A percentile compares a stretch with the other conserved stretches of the same genome.
These are phyloP conservation scores for Ustilago cynodontis DNA, from an alignment of 1,284 basidiomycete species.

Conservation along the genomic window DNA sequence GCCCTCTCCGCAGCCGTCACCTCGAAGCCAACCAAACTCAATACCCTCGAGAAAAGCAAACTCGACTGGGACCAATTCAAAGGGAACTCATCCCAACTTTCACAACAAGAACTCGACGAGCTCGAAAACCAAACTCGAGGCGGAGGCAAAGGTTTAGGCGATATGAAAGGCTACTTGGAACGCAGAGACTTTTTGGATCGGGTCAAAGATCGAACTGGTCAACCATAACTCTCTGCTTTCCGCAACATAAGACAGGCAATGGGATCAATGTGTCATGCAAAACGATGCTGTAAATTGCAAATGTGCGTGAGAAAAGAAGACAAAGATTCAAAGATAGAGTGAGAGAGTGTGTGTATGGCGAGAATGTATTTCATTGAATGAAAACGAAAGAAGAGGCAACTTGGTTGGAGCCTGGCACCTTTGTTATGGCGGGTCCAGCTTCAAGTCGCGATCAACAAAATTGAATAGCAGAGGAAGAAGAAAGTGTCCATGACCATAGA, in stretches of 20 bases:
- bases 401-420: neutral
- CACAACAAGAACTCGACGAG: slow-evolving; percentile 61
- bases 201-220: slow-evolving; percentile 53
- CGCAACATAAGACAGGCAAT: slow-evolving; percentile 18
- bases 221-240: slow-evolving; percentile 3
- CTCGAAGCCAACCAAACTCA: slow-evolving; percentile 61
- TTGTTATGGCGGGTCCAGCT: neutral
- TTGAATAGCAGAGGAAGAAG: neutral
- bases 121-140: slow-evolving; percentile 67
- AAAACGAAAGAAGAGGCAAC: neutral
- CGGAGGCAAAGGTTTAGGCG: slow-evolving; percentile 61
- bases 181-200: slow-evolving; percentile 65
- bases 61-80: slow-evolving; percentile 64
- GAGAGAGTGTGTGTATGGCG: neutral
- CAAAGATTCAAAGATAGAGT: neutral
- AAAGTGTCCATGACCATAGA: slow-evolving; percentile 7
- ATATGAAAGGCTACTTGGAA: slow-evolving; percentile 67
- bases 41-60: slow-evolving; percentile 68
- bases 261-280: neutral
- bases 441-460: neutral
- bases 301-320: slow-evolving; percentile 2
- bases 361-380: neutral
- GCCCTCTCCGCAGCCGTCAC: slow-evolving; percentile 44
- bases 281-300: slow-evolving; percentile 1
- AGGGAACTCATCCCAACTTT: slow-evolving; percentile 35